Evolutionary conservation across 2,329 filamentous ascomycete species (phyloP).

Genomic region (Apiospora koreana): DNA sequence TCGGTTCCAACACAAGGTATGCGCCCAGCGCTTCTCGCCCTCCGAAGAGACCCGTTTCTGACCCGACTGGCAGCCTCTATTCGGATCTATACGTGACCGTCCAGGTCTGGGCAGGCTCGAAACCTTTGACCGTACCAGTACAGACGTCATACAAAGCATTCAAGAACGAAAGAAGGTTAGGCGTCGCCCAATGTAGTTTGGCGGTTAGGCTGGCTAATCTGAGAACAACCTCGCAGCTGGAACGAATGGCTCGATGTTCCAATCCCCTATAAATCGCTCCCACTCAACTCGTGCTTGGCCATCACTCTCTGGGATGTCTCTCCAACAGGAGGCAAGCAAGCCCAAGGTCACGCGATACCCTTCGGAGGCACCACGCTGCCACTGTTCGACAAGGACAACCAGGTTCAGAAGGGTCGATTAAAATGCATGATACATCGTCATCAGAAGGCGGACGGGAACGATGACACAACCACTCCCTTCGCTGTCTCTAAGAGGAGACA

Average conservation of each 20-base stretch:
- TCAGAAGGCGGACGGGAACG: constrained; percentile 81
- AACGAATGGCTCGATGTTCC: constrained; percentile 95
- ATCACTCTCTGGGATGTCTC: constrained; percentile 96
- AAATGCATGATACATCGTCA: constrained; percentile 86
- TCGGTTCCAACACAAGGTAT: constrained; percentile 81
- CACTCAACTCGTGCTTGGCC: constrained; percentile 79
- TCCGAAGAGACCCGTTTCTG: constrained; percentile 24
- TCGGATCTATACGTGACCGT: constrained; percentile 93
- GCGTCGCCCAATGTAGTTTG: neutral
- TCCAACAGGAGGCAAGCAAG: constrained; percentile 69
- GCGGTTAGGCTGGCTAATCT: constrained; percentile 3
- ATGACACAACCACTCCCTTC: constrained; percentile 77
- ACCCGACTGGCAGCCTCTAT: constrained; percentile 54
- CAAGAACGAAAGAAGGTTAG: constrained; percentile 66
- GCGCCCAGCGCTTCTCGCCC: constrained; percentile 13
- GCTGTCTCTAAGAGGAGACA: constrained; percentile 57
- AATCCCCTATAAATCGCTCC: constrained; percentile 79
- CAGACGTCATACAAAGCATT: constrained; percentile 95
- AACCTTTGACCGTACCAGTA: constrained; percentile 86
- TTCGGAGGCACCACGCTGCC: constrained; percentile 93
- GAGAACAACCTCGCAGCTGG: constrained; percentile 58
- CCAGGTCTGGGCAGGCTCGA: constrained; percentile 94
- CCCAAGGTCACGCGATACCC: constrained; percentile 77
- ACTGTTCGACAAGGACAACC: constrained; percentile 91
- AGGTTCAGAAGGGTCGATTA: constrained; percentile 86